Evolutionary conservation across 2,329 filamentous ascomycete species (phyloP).

Genomic region (Fusarium pseudonygamai): DNA sequence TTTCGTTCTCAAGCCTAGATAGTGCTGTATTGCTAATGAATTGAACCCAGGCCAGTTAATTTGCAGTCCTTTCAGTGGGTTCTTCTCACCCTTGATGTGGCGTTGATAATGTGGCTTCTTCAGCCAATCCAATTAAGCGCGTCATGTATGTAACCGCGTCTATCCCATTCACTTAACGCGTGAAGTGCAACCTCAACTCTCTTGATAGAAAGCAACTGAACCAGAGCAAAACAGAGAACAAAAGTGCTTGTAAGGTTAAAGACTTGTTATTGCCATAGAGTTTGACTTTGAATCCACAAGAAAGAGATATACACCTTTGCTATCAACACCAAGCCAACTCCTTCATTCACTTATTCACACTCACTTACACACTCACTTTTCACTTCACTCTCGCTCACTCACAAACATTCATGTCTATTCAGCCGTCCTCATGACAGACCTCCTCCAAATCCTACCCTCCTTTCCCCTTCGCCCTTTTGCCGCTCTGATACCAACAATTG

Average conservation of each 20-base stretch:
- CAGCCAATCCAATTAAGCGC: slow-evolving; percentile 11
- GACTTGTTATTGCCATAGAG: background rate
- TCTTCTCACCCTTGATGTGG: background rate
- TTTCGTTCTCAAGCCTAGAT: background rate
- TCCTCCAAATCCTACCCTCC: slow-evolving; percentile 81
- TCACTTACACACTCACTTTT: slow-evolving; percentile 21
- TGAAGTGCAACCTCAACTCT: slow-evolving; percentile 7
- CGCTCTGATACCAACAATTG: slow-evolving; percentile 80
- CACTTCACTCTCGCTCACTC: background rate
- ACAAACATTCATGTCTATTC: slow-evolving; percentile 18
- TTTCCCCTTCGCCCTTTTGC: slow-evolving; percentile 78
- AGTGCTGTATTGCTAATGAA: background rate
- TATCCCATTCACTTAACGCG: slow-evolving; percentile 14
- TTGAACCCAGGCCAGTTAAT: background rate
- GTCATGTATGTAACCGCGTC: slow-evolving; percentile 16
- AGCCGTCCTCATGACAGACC: slow-evolving; percentile 76
- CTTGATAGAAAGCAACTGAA: background rate
- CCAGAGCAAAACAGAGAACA: background rate
- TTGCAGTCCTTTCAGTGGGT: background rate
- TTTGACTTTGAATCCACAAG: background rate
- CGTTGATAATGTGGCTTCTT: slow-evolving; percentile 10
- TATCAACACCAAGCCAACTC: background rate
- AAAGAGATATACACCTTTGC: background rate
- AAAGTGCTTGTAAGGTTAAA: background rate
- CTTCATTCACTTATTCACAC: background rate